Base-by-base conservation (phyloP, 2,329 filamentous ascomycete genomes). In the Pseudopithomyces maydicus region DNA sequence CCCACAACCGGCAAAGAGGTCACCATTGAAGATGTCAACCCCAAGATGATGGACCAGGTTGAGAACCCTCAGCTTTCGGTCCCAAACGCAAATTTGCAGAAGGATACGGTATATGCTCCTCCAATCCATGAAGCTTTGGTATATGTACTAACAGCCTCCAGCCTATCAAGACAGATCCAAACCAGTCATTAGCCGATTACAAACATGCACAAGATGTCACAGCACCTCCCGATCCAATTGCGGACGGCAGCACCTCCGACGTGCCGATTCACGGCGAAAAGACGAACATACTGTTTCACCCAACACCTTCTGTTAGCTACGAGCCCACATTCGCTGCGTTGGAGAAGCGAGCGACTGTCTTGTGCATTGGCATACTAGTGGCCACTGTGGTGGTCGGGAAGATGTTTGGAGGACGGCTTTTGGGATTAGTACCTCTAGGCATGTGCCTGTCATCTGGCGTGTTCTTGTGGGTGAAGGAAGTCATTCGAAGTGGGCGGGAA, bases 251-350 rank as follows among this genome's bases (percentile, higher is more conserved):
- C 33, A 98, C 94, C 0, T 93, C 91, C 23, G 95, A 98, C 76
- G 92, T 98, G 1, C 95, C 95, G 2, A 96, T 98, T 56, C 90
- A 93, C 71, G 94, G 93, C 68, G 94, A 98, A 73, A 97, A 95
- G 83, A 98, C 95, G 3, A 97, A 97, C 61, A 88, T 98, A 17
- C 84, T 97, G 29, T 98, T 98, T 77, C 94, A 97, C 75, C 94
- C 95, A 15, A 98, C 94, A 0, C 94, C 94, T 0, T 90, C 90
- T 0, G 85, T 97, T 64, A 92, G 89, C 79, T 97, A 92, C 71
- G 91, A 96, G 75, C 92, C 93, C 4, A 96, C 92, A 84, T 97
- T 90, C 73, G 85, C 82, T 19, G 77, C 85, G 12, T 76, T 97
- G 56, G 92, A 98, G 77, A 85, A 86, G 63, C 85, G 88, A 10